Evolutionary conservation across 441 rosid genomes (phyloP).

Genomic region (Sinapis alba): DNA sequence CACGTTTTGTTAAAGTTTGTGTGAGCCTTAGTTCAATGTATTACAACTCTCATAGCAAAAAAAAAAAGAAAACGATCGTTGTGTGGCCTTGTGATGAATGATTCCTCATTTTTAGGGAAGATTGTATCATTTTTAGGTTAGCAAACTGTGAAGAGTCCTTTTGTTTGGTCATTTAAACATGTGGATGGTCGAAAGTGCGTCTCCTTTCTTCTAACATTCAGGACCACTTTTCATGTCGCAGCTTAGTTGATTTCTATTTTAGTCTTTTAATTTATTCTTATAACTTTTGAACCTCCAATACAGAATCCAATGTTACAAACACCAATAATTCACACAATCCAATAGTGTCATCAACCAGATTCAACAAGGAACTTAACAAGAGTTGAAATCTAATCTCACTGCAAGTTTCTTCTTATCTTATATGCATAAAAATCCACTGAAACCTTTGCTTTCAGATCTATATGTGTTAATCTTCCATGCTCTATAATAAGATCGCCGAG

Average conservation of each 20-base stretch:
- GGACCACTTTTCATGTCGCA: slow-evolving; percentile 21
- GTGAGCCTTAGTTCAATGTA: slow-evolving; percentile 20
- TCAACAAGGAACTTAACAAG: background rate
- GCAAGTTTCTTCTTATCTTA: slow-evolving; percentile 14
- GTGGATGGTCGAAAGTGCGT: slow-evolving; percentile 31
- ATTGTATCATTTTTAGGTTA: background rate
- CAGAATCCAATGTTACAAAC: slow-evolving; percentile 32
- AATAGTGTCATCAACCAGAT: slow-evolving; percentile 1
- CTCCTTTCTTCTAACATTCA: slow-evolving; percentile 33
- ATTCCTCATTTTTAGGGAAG: slow-evolving; percentile 23
- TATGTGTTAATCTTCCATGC: slow-evolving; percentile 14
- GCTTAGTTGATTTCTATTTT: background rate
- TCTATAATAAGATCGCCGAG: background rate
- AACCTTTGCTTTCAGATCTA: slow-evolving; percentile 8
- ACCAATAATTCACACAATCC: slow-evolving; percentile 22
- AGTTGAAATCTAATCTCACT: background rate
- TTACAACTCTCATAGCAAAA: slow-evolving; percentile 14
- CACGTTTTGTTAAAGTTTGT: slow-evolving; percentile 3
- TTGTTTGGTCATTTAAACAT: slow-evolving; percentile 35
- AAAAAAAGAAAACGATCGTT: slow-evolving; percentile 3
- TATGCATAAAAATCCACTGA: slow-evolving; percentile 23
- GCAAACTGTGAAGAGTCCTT: slow-evolving; percentile 22
- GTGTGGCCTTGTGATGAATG: background rate
- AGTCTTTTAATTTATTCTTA: background rate
- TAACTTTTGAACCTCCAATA: slow-evolving; percentile 7